phyloP scores from a whole-genome alignment of 2,329 filamentous ascomycete genomes.

The Coleophoma crateriformis region DNA sequence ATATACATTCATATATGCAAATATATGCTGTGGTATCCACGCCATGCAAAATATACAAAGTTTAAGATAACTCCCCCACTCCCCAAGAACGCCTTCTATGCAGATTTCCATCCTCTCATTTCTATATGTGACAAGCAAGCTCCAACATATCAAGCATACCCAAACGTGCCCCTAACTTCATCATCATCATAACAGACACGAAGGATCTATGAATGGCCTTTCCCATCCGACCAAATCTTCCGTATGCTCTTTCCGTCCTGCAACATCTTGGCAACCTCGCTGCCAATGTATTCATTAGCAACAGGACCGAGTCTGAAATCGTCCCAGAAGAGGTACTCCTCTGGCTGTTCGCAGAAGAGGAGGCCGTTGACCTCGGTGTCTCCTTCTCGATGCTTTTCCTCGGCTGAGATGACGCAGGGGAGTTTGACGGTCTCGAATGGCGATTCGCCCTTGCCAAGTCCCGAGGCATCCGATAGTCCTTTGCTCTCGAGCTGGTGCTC shows the following conservation, averaged over 20 bases:
- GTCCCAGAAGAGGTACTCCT: slow-evolving; percentile 47
- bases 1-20: no score
- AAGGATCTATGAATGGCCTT: not conserved
- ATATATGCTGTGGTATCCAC: no score
- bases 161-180: no score
- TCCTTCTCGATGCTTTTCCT: slow-evolving; percentile 10
- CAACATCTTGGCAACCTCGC: slow-evolving; percentile 20
- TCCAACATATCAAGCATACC: no score
- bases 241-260: slow-evolving; percentile 11
- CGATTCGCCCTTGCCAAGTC: slow-evolving; percentile 31
- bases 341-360: slow-evolving; percentile 29
- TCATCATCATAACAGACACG: no score
- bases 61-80: no score
- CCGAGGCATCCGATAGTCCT: slow-evolving; percentile 35
- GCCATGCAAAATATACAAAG: no score
- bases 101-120: no score
- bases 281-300: slow-evolving; percentile 29
- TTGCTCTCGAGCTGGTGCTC: slow-evolving; percentile 41
- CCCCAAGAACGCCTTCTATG: no score
- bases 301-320: slow-evolving; percentile 37
- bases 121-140: no score
- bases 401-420: slow-evolving; percentile 16
- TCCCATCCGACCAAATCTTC: slow-evolving; percentile 1
- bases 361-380: slow-evolving; percentile 13
- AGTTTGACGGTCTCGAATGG: slow-evolving; percentile 12